Evolutionary conservation across 2,329 filamentous ascomycete genomes (phyloP).

Genomic region (Aspergillus candidus): DNA sequence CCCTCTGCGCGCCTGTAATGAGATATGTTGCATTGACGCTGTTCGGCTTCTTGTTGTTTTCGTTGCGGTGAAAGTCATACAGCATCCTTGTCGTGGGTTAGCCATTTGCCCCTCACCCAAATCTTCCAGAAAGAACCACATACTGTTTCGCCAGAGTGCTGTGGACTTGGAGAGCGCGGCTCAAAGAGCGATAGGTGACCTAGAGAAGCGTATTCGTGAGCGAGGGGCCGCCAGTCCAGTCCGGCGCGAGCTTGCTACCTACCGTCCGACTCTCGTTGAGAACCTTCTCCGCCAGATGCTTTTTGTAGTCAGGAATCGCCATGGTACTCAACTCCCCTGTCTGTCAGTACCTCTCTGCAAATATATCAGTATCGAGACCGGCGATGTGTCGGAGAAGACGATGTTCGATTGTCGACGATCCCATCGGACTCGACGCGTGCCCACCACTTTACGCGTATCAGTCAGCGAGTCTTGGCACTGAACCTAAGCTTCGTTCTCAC

Average conservation of each 20-base stretch:
- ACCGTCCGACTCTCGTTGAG: conserved; percentile 70
- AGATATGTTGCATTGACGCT: conserved; percentile 91
- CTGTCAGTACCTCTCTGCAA: too few relatives aligned
- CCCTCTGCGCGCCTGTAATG: conserved; percentile 62
- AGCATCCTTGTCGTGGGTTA: conserved; percentile 58
- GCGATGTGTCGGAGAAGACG: too few relatives aligned
- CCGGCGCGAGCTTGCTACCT: conserved; percentile 23
- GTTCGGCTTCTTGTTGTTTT: conserved; percentile 67
- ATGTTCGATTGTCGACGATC: too few relatives aligned
- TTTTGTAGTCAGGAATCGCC: conserved; percentile 52
- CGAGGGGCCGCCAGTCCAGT: not conserved
- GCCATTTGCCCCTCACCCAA: conserved; percentile 13
- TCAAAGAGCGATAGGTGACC: conserved; percentile 83
- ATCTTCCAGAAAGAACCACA: conserved; percentile 22
- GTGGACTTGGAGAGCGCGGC: conserved; percentile 75
- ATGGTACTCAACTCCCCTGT: conserved; percentile 16
- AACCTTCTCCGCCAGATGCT: conserved; percentile 68
- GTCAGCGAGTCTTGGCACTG: conserved; percentile 36
- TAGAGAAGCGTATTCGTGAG: conserved; percentile 31
- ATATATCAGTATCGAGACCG: too few relatives aligned
- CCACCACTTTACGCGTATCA: conserved; percentile 40
- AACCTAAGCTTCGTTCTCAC: conserved; percentile 6
- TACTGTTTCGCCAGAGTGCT: conserved; percentile 86
- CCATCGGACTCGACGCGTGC: conserved; percentile 23
- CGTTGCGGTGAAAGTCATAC: conserved; percentile 73